These are phyloP conservation scores for Neonectria punicea DNA, from an alignment of 2,329 filamentous ascomycete species.

Conservation along the genomic window DNA sequence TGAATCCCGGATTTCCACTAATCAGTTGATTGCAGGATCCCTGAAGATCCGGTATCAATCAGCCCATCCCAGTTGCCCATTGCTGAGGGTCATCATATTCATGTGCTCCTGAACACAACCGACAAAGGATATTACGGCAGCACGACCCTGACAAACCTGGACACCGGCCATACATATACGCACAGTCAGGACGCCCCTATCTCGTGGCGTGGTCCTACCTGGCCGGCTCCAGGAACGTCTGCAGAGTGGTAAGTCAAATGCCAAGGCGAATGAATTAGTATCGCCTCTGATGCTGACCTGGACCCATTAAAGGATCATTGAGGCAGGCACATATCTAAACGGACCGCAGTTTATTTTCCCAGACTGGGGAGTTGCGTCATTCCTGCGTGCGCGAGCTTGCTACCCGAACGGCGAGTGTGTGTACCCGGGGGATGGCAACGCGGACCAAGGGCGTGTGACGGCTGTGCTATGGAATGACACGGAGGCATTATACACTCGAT, in stretches of 20 bases:
- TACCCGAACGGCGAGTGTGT: slow-evolving; percentile 1
- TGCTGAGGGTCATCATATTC: slow-evolving; percentile 5
- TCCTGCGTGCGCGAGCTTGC: slow-evolving; percentile 5
- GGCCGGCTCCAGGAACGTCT: not conserved
- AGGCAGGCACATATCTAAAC: slow-evolving; percentile 14
- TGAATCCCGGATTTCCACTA: not conserved
- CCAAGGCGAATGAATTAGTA: not conserved
- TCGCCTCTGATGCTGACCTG: not conserved
- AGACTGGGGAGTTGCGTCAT: slow-evolving; percentile 5
- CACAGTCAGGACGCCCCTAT: slow-evolving; percentile 3
- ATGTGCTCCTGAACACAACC: slow-evolving; percentile 5
- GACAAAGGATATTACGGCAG: slow-evolving; percentile 8
- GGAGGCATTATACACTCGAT: not conserved
- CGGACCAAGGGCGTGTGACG: not conserved
- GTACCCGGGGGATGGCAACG: not conserved
- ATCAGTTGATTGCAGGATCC: not conserved
- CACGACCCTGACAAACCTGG: slow-evolving; percentile 8
- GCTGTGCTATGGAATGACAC: slow-evolving; percentile 1
- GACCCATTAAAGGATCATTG: slow-evolving; percentile 2
- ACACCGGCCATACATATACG: slow-evolving; percentile 6
- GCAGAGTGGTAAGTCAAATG: not conserved
- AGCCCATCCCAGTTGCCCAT: not conserved
- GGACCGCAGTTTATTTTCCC: slow-evolving; percentile 10
- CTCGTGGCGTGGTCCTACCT: not conserved
- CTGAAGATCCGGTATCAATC: not conserved